Conservation (phyloP, 169 alveolate species). For the Plasmodium yoelii region DNA sequence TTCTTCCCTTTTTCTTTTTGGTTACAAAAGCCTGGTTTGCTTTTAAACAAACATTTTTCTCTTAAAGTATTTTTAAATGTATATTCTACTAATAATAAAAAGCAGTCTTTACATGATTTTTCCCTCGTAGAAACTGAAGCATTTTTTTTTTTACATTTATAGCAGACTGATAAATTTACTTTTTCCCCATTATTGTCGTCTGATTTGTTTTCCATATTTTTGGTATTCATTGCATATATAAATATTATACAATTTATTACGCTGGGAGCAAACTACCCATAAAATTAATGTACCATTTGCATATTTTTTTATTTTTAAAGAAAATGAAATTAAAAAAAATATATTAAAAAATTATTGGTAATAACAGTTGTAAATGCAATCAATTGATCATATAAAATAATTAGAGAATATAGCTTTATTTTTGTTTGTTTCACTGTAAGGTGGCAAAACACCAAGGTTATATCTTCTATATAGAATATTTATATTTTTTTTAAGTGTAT, state of each 20-base stretch:
- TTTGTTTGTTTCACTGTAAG: too few relatives aligned
- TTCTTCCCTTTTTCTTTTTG: constrained; percentile 16
- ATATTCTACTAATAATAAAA: constrained; percentile 63
- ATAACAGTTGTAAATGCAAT: too few relatives aligned
- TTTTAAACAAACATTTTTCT: constrained; percentile 74
- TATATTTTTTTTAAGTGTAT: too few relatives aligned
- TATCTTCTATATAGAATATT: too few relatives aligned
- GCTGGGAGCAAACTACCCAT: too few relatives aligned
- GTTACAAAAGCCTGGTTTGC: constrained; percentile 4
- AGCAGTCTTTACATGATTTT: constrained; percentile 64
- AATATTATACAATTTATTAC: too few relatives aligned
- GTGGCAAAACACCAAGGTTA: too few relatives aligned
- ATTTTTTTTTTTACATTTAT: constrained; percentile 62
- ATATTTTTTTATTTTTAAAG: not conserved
- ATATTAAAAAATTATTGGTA: too few relatives aligned
- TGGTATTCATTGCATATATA: constrained; percentile 19
- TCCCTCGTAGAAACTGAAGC: constrained; percentile 64
- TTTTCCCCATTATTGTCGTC: not conserved
- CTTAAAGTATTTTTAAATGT: constrained; percentile 75
- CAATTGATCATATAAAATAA: too few relatives aligned
- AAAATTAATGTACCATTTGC: not conserved
- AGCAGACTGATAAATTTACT: constrained; percentile 20
- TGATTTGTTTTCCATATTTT: not conserved
- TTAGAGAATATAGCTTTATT: too few relatives aligned
- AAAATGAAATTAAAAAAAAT: too few relatives aligned